Base-by-base conservation (phyloP, 441 rosid species). In the Manihot esculenta region DNA sequence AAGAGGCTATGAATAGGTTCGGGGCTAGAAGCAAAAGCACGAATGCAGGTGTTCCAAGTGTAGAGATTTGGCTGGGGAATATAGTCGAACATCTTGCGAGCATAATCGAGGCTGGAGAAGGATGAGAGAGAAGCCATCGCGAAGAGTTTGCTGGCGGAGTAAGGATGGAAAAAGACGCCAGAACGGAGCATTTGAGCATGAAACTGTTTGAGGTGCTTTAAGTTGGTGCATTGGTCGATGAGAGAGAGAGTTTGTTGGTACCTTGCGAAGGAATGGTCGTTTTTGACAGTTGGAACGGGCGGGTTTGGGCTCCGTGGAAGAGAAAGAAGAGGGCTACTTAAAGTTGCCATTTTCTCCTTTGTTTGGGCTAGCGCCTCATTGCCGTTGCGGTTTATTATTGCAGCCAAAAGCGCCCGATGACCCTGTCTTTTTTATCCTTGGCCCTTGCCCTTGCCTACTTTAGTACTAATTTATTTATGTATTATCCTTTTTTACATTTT, bases 21-120 rank as follows among this genome's bases (percentile, higher is more conserved):
- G 3, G 83, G 73, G 74, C 88, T 83, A 1, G 87, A 84, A 69
- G 96, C 86, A 8, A 79, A 77, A 70, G 84, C 84, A 9, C 92
- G 92, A 72, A 90, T 88, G 45, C 87, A 89, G 0, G 89, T 85
- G 72, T 87, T 90, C 89, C 90, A 88, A 20, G 89, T 63, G 76
- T 79, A 87, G 14, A 86, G 78, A 76, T 90, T 88, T 68, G 92
- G 89, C 23, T 84, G 79, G 74, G 89, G 86, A 83, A 88, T 90
- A 77, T 85, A 75, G 51, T 88, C 93, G 75, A 90, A 90, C 89
- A 90, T 80, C 64, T 83, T 82, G 56, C 81, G 77, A 12, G 91
- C 93, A 70, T 88, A 90, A 1, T 85, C 86, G 65, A 90, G 85
- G 55, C 83, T 80, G 7, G 87, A 84, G 70, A 86, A 82, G 1